These are phyloP conservation scores for Mycothermus thermophilus DNA, from an alignment of 495 filamentous ascomycete species.

Conservation along the genomic window DNA sequence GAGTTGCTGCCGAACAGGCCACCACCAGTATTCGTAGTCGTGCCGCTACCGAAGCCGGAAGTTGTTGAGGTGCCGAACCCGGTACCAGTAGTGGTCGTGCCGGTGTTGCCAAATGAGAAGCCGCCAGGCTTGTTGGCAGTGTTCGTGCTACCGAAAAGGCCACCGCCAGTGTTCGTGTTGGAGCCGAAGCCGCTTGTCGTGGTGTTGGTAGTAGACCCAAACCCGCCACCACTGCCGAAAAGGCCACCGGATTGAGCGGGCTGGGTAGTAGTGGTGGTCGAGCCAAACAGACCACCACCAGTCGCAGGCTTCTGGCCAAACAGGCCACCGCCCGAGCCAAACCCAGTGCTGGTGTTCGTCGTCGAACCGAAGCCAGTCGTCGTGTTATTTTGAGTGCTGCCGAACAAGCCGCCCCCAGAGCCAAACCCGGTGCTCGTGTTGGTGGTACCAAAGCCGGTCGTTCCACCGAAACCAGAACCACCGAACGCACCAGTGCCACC, in stretches of 20 bases:
- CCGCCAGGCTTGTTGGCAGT: constrained; percentile 24
- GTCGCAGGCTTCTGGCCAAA: constrained; percentile 32
- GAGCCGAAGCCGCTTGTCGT: constrained; percentile 20
- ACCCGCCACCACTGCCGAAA: constrained; percentile 14
- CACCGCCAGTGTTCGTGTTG: constrained; percentile 27
- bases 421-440: constrained; percentile 37
- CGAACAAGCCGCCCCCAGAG: constrained; percentile 36
- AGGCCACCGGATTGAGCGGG: constrained; percentile 12
- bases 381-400: constrained; percentile 20
- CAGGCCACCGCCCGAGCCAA: constrained; percentile 35
- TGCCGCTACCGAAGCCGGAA: constrained; percentile 16
- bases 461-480: constrained; percentile 40
- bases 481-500: constrained; percentile 80
- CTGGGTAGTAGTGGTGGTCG: constrained; percentile 12
- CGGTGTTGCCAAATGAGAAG: constrained; percentile 16
- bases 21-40: constrained; percentile 33
- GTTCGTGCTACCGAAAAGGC: constrained; percentile 19
- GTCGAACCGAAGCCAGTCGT: constrained; percentile 31
- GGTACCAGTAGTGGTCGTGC: constrained; percentile 10
- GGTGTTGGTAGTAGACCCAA: constrained; percentile 21
- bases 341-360: constrained; percentile 28
- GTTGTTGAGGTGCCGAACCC: constrained; percentile 19
- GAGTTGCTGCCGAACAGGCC: constrained; percentile 44
- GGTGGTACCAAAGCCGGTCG: constrained; percentile 30
- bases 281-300: constrained; percentile 24